These are phyloP conservation scores for Ajuga reptans DNA, from an alignment of 305 asterid species.

Conservation along the genomic window DNA sequence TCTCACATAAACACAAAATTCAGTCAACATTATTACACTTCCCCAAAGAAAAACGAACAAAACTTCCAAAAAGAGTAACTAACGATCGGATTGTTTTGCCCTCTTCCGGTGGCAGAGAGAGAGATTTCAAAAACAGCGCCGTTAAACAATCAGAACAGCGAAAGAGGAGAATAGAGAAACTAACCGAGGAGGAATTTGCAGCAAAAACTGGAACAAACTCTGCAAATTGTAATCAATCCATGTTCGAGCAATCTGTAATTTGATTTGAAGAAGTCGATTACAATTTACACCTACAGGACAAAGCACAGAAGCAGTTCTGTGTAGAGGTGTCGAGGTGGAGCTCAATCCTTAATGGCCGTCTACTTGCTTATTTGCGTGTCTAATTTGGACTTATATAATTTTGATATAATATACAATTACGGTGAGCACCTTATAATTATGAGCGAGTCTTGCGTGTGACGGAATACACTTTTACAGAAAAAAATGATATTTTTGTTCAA, in stretches of 20 bases:
- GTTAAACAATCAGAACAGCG: not conserved
- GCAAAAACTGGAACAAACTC: not conserved
- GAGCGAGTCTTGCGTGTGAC: no score
- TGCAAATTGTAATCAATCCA: conserved; percentile 27
- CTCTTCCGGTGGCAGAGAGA: not conserved
- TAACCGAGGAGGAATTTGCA: conserved; percentile 24
- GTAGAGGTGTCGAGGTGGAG: conserved; percentile 31
- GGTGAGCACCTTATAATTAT: no score
- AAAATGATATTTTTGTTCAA: no score
- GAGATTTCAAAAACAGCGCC: not conserved
- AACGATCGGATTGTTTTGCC: conserved; percentile 16
- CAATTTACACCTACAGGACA: conserved; percentile 17
- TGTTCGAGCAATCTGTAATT: conserved; percentile 23
- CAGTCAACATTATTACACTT: not conserved
- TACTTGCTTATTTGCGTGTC: conserved; percentile 25
- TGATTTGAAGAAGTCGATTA: not conserved
- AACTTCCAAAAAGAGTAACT: not conserved
- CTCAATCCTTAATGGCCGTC: conserved; percentile 38
- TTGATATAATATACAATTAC: no score
- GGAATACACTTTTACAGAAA: no score
- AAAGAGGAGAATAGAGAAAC: not conserved
- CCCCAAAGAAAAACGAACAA: not conserved
- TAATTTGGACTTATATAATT: conserved; percentile 28
- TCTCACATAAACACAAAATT: conserved; percentile 9
- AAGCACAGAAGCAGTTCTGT: not conserved